Evolutionary conservation across 805 yeast species (phyloP), one percentile per base, ranked within the genome.

Genomic region (Wickerhamiella parazyma): DNA sequence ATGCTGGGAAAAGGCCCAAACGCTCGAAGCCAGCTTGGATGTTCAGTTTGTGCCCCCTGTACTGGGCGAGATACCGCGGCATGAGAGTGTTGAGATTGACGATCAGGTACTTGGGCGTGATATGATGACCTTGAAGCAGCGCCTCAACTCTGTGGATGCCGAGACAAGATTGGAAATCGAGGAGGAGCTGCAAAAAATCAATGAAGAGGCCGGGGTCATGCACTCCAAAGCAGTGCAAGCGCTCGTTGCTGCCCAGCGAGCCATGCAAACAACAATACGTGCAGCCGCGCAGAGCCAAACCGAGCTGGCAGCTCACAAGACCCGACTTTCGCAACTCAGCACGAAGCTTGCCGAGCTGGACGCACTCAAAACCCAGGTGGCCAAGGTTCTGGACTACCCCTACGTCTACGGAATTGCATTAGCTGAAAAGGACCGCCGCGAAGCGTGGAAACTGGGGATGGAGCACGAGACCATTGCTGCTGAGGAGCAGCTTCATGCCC

Each of bases 401-500:
- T 57, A 61, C 44, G 48, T 64, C 14, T 61, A 55, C 36, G 69
- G 69, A 10, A 58, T 58, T 14, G 36, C 59, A 28, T 51, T 65
- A 28, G 51, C 65, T 7, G 69, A 64, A 49, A 45, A 45, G 14
- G 41, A 50, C 19, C 56, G 66, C 11, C 55, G 68, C 7, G 41
- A 42, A 2, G 52, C 49, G 14, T 62, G 66, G 66, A 36, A 44
- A 16, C 45, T 45, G 5, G 43, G 49, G 17, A 53, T 55, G 2
- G 48, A 55, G 25, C 51, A 45, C 7, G 48, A 55, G 19, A 60
- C 75, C 21, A 86, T 78, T 9, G 14, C 42, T 7, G 51, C 76
- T 72, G 42, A 63, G 78, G 46, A 75, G 79, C 20, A 58, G 68
- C 43, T 57, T 76, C 41, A 70, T 71, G 19, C 77, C 71, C 36